Evolutionary conservation across 148 eudicot genomes (phyloP).

Genomic region (Arbutus unedo): DNA sequence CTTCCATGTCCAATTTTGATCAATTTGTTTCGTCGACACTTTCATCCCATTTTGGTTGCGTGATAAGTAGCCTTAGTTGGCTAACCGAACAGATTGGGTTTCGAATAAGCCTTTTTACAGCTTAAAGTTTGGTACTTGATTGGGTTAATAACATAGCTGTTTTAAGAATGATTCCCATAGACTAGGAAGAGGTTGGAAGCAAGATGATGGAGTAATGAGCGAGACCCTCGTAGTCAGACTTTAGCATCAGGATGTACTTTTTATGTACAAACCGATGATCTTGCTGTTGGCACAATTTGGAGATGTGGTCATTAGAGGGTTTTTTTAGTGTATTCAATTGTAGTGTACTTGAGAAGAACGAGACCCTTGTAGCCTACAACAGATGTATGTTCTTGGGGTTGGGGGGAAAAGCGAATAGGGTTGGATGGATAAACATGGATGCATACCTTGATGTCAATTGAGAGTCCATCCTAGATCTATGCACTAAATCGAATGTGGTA

Average conservation of each 20-base stretch:
- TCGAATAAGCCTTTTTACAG: not conserved
- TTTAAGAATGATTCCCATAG: not conserved
- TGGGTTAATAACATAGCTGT: not conserved
- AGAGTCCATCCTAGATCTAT: too few relatives aligned
- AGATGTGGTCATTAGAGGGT: not conserved
- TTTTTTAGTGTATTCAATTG: not conserved
- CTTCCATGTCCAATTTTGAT: not conserved
- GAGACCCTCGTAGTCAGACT: not conserved
- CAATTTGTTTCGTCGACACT: not conserved
- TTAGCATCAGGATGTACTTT: not conserved
- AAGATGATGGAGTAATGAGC: not conserved
- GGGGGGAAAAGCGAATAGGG: too few relatives aligned
- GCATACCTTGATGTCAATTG: too few relatives aligned
- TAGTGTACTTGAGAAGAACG: not conserved
- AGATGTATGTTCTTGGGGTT: too few relatives aligned
- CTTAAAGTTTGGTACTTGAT: not conserved
- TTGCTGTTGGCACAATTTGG: not conserved
- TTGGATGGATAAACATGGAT: too few relatives aligned
- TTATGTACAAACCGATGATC: not conserved
- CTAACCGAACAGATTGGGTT: not conserved
- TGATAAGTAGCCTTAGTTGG: not conserved
- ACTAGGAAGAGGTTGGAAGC: not conserved
- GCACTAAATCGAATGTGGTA: not conserved
- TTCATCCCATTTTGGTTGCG: not conserved
- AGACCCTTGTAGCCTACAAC: too few relatives aligned